Percentiles rank a stretch among this genome's conserved stretches.
These are phyloP conservation scores for Syncephalastrum contaminatum DNA, from an alignment of 371 early-diverging fungal species.

Conservation along the genomic window DNA sequence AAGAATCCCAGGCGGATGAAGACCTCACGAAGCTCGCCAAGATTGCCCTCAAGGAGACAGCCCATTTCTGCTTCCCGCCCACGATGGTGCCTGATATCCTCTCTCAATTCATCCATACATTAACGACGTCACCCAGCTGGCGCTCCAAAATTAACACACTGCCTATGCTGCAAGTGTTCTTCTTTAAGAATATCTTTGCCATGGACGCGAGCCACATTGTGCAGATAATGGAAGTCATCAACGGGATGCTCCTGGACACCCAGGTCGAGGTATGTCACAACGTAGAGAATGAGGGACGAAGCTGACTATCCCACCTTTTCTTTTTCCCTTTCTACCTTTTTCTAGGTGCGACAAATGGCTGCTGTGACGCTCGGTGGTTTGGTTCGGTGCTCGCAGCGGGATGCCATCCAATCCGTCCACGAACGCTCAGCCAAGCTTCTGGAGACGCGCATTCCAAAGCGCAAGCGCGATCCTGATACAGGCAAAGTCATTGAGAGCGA, in stretches of 20 bases:
- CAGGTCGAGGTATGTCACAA: conserved; percentile 67
- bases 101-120: conserved; percentile 53
- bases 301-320: conserved; percentile 2
- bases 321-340: neutral
- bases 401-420: conserved; percentile 62
- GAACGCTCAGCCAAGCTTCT: conserved; percentile 33
- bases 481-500: conserved; percentile 49
- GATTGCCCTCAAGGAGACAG: conserved; percentile 48
- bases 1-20: conserved; percentile 72
- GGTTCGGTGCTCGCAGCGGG: conserved; percentile 82
- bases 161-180: conserved; percentile 79
- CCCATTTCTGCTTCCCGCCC: conserved; percentile 58
- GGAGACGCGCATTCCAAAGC: conserved; percentile 42
- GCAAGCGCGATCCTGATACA: conserved; percentile 36
- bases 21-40: conserved; percentile 69
- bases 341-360: conserved; percentile 79
- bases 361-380: conserved; percentile 81
- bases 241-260: conserved; percentile 64
- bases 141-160: conserved; percentile 69
- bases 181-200: conserved; percentile 70
- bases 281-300: neutral
- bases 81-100: conserved; percentile 49
- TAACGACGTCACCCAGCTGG: conserved; percentile 68
- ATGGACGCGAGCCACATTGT: conserved; percentile 51
- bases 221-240: conserved; percentile 64